Evolutionary conservation across 352 stramenopile species (phyloP).

Genomic region (Phytophthora idaei): DNA sequence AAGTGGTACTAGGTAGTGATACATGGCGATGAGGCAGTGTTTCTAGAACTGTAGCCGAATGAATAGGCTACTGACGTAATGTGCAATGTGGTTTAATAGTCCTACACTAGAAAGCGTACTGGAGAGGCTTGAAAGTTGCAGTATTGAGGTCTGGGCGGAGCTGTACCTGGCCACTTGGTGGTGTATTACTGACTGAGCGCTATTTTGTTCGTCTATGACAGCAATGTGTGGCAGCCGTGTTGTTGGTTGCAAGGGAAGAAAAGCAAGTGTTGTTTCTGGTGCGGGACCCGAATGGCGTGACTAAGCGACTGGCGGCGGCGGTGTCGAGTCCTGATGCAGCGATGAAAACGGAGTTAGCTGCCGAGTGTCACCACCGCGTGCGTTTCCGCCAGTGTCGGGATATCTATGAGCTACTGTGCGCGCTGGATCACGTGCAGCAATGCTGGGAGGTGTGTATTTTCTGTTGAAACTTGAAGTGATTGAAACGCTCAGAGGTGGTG

Average conservation of each 20-base stretch:
- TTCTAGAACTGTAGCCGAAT: background rate
- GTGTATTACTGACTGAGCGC: slow-evolving; percentile 3
- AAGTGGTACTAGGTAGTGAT: slow-evolving; percentile 12
- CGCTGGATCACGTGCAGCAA: slow-evolving; percentile 37
- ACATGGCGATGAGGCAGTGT: background rate
- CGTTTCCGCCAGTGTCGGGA: slow-evolving; percentile 41
- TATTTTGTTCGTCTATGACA: slow-evolving; percentile 8
- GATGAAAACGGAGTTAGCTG: slow-evolving; percentile 21
- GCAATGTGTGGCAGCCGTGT: slow-evolving; percentile 24
- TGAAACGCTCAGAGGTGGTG: slow-evolving; percentile 10
- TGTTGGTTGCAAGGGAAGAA: slow-evolving; percentile 19
- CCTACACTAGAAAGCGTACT: slow-evolving; percentile 5
- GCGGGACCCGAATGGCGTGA: slow-evolving; percentile 28
- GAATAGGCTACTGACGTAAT: background rate
- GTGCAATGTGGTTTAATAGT: slow-evolving; percentile 7
- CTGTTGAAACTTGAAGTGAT: no score
- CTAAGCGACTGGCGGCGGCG: slow-evolving; percentile 31
- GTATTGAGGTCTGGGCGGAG: slow-evolving; percentile 19
- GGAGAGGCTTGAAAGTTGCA: slow-evolving; percentile 12
- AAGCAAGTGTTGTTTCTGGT: slow-evolving; percentile 29
- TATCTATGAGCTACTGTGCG: slow-evolving; percentile 43
- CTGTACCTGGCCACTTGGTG: background rate
- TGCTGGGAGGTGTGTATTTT: slow-evolving; percentile 31
- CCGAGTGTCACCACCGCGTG: slow-evolving; percentile 37
- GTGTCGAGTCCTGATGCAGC: slow-evolving; percentile 13